Conservation (phyloP, 1,284 basidiomycete genomes). For the Cutaneotrichosporon curvatum region DNA sequence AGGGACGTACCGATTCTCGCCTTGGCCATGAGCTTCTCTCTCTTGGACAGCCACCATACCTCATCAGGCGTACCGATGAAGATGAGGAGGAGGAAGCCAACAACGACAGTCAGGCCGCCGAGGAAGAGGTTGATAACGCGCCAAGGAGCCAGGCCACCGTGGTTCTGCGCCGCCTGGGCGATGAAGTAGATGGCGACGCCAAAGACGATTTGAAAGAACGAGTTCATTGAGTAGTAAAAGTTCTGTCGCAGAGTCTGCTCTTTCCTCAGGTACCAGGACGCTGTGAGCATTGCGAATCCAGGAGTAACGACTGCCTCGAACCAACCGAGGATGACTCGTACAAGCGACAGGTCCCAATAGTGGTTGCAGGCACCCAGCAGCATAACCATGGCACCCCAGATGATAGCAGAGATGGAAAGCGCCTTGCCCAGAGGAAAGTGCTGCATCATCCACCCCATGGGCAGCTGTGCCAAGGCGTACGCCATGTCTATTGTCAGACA, state of each 20-base stretch:
- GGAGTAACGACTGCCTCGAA: constrained; percentile 27
- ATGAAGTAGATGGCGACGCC: constrained; percentile 22
- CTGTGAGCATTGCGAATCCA: constrained; percentile 18
- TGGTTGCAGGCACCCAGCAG: constrained; percentile 23
- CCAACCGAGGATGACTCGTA: constrained; percentile 22
- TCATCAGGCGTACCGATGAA: constrained; percentile 25
- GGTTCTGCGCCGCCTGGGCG: constrained; percentile 14
- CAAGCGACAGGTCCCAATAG: constrained; percentile 16
- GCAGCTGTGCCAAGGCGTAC: not conserved
- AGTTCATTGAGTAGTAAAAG: constrained; percentile 24
- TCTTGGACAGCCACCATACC: constrained; percentile 24
- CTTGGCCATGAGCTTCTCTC: constrained; percentile 25
- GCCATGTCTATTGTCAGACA: not conserved
- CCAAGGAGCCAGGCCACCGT: constrained; percentile 20
- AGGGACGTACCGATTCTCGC: constrained; percentile 21
- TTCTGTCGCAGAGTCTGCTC: constrained; percentile 13
- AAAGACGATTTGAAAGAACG: constrained; percentile 10
- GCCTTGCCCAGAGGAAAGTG: constrained; percentile 22
- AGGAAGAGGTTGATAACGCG: constrained; percentile 32
- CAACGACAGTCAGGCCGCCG: constrained; percentile 21
- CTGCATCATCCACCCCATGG: constrained; percentile 24
- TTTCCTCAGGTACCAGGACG: constrained; percentile 10
- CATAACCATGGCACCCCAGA: constrained; percentile 23
- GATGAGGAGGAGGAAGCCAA: constrained; percentile 14
- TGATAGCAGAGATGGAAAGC: constrained; percentile 12